Evolutionary conservation across 116 monocot genomes (phyloP), one percentile per base, ranked within the genome.

Genomic region (Posidonia oceanica): DNA sequence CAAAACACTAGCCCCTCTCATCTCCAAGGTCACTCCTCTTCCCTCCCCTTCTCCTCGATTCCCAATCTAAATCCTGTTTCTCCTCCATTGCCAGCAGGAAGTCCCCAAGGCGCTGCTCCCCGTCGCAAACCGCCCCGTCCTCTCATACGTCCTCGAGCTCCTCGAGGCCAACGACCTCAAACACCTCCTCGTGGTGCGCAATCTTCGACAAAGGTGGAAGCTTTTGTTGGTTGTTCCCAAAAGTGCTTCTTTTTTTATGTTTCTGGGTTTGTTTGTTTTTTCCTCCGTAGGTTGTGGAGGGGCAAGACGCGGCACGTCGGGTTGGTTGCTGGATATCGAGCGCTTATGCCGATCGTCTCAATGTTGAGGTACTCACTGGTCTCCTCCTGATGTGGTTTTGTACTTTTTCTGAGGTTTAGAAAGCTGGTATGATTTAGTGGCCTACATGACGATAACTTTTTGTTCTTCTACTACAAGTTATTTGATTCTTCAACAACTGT

Each of bases 141-240:
- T 99, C 52, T 99, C 98, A 36, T 99, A 99, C 77, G 83, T 88
- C 70, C 93, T 99, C 67, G 98, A 99, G 72, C 90, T 99, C 44
- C 88, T 99, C 64, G 98, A 99, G 70, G 68, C 90, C 73, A 86
- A 79, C 76, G 78, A 93, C 65, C 84, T 99, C 75, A 99, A 99
- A 69, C 80, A 99, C 51, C 78, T 93, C 75, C 80, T 99, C 57
- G 85, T 99, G 63, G 98, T 99, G 52, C 23, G 87, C 3, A 66
- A 64, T 16, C 38, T 8, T 18, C 64, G 39, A 42, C 17, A 64
- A 64, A 64, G 18, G 10, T 39, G 64, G 14, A 5, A 41, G 40
- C 64, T 61, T 36, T 36, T 29, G 21, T 29, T 29, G 13, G 11
- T 7, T 7, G 12, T 12, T 12, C 48, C 48, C 11, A 7, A 4